These are phyloP conservation scores for Fennellomyces sp. DNA, from an alignment of 371 early-diverging fungal genomes.

Conservation along the genomic window DNA sequence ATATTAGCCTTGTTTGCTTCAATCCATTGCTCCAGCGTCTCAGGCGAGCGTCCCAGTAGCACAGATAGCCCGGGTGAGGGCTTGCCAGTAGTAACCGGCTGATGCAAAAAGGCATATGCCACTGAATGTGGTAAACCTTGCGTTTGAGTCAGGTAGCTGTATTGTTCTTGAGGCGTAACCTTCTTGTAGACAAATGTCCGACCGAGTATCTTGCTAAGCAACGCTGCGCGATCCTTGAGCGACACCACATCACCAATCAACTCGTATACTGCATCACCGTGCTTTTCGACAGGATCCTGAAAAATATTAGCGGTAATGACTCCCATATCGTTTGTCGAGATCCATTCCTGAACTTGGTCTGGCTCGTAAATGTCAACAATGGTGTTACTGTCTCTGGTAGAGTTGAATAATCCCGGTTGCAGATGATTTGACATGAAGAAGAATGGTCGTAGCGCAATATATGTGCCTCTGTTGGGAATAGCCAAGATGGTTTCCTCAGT, in stretches of 20 bases:
- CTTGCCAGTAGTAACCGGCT: not conserved
- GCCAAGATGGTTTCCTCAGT: slow-evolving; percentile 12
- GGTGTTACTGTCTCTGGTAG: not conserved
- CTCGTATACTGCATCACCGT: slow-evolving; percentile 17
- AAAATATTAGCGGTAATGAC: slow-evolving; percentile 10
- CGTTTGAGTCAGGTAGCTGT: not conserved
- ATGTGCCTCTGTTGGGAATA: slow-evolving; percentile 17
- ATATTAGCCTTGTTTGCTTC: not conserved
- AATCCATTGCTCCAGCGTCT: slow-evolving; percentile 15
- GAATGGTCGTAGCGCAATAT: slow-evolving; percentile 36
- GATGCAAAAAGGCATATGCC: not conserved
- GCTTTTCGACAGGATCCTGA: slow-evolving; percentile 19
- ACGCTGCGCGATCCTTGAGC: slow-evolving; percentile 11
- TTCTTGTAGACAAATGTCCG: slow-evolving; percentile 12
- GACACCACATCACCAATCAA: slow-evolving; percentile 14
- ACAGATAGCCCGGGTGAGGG: slow-evolving; percentile 6
- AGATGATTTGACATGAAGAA: slow-evolving; percentile 32
- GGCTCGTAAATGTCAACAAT: slow-evolving; percentile 9
- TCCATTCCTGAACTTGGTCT: slow-evolving; percentile 10
- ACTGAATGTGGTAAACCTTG: slow-evolving; percentile 1
- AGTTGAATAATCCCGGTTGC: not conserved
- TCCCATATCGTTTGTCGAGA: slow-evolving; percentile 19
- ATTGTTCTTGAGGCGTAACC: slow-evolving; percentile 2
- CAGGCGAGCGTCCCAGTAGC: slow-evolving; percentile 11
- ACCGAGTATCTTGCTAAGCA: slow-evolving; percentile 7